A percentile compares a stretch with the other conserved stretches of the same genome.
phyloP scores from a whole-genome alignment of 305 asterid genomes.

The Rubia peregrina region DNA sequence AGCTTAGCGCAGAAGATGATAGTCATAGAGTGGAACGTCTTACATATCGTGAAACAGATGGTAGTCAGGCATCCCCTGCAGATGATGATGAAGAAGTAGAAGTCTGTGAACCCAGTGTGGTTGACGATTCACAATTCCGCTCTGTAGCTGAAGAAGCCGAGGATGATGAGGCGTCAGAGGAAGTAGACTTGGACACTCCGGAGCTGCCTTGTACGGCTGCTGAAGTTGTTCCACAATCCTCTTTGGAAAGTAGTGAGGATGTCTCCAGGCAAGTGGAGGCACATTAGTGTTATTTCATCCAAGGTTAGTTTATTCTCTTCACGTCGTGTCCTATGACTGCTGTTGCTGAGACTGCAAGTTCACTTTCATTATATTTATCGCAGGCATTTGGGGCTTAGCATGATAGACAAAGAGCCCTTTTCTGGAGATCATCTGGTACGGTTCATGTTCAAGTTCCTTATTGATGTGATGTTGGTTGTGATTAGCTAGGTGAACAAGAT shows the following conservation, averaged over 20 bases:
- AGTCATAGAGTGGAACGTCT: slow-evolving; percentile 28
- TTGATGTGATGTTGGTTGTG: neutral
- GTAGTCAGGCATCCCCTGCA: slow-evolving; percentile 18
- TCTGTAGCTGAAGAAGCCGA: slow-evolving; percentile 22
- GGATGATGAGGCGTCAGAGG: slow-evolving; percentile 30
- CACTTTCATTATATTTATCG: neutral
- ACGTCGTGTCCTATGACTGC: neutral
- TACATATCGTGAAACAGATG: slow-evolving; percentile 23
- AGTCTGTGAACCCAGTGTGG: slow-evolving; percentile 27
- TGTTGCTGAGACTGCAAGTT: neutral
- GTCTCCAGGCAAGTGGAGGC: slow-evolving; percentile 40
- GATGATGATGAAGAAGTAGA: slow-evolving; percentile 30
- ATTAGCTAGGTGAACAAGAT: neutral
- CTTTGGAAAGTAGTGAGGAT: slow-evolving; percentile 52
- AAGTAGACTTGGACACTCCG: slow-evolving; percentile 30
- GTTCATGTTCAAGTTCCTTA: slow-evolving; percentile 5
- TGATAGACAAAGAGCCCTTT: neutral
- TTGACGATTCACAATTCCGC: slow-evolving; percentile 26
- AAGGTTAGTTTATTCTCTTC: neutral
- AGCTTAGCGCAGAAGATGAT: slow-evolving; percentile 35
- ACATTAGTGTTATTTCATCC: slow-evolving; percentile 12
- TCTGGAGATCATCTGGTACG: neutral
- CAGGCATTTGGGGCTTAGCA: slow-evolving; percentile 7
- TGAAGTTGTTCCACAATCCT: slow-evolving; percentile 38
- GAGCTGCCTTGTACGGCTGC: slow-evolving; percentile 30